phyloP scores from a whole-genome alignment of 345 rosid genomes.

The Populus deltoides region DNA sequence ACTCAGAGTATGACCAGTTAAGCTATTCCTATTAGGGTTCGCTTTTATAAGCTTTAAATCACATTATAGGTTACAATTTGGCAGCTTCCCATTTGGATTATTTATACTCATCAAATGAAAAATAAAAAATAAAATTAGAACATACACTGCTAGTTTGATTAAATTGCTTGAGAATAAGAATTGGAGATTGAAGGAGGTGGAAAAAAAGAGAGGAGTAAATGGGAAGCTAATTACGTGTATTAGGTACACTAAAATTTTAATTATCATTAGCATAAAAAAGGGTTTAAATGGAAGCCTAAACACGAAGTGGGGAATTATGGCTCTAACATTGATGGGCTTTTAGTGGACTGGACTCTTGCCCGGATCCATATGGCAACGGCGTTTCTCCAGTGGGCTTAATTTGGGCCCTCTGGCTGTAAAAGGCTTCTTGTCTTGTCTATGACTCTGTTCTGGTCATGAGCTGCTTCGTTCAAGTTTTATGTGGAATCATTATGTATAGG shows the following conservation, averaged over 20 bases:
- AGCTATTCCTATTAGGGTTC: fast-evolving
- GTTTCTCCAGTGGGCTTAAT: not conserved
- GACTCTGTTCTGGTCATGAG: not conserved
- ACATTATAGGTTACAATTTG: too few species aligned
- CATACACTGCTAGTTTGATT: not conserved
- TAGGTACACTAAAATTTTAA: not conserved
- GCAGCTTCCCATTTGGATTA: not conserved
- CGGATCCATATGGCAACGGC: not conserved
- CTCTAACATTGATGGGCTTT: not conserved
- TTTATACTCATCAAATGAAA: too few species aligned
- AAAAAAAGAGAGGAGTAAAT: too few species aligned
- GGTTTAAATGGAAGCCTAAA: not conserved
- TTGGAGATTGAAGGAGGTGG: not conserved
- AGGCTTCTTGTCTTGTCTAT: not conserved
- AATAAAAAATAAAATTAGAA: not conserved
- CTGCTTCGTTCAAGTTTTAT: not conserved
- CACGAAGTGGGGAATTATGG: not conserved
- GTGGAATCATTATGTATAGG: not conserved
- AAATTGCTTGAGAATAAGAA: too few species aligned
- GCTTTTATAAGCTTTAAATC: too few species aligned
- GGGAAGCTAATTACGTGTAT: not conserved
- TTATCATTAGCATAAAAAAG: not conserved
- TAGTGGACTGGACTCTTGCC: not conserved
- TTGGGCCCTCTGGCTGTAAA: not conserved
- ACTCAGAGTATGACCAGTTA: too few species aligned